A percentile compares a stretch with the other conserved stretches of the same genome.
These are phyloP conservation scores for Cardamine chenopodiifolia DNA, from an alignment of 345 rosid species.

Conservation along the genomic window DNA sequence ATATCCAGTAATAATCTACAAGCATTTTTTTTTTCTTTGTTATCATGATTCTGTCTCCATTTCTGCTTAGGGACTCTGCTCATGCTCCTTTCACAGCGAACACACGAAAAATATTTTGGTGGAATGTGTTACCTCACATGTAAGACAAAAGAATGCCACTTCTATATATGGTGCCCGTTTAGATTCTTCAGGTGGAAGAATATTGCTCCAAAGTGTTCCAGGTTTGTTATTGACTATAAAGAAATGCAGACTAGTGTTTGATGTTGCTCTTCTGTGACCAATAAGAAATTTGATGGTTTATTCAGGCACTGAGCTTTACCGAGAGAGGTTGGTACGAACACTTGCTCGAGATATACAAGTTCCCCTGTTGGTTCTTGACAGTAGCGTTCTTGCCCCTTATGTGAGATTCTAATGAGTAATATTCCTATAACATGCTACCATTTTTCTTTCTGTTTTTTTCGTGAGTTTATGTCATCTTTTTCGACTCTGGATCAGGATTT, in stretches of 20 bases:
- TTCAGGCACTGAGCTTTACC: constrained; percentile 90
- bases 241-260: constrained; percentile 12
- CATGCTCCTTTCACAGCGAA: constrained; percentile 53
- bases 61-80: constrained; percentile 20
- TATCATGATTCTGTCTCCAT: constrained; percentile 5
- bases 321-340: constrained; percentile 89
- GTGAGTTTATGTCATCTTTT: constrained; percentile 12
- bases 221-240: constrained; percentile 48
- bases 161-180: constrained; percentile 72
- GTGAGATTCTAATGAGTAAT: constrained; percentile 59
- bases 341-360: constrained; percentile 86
- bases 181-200: constrained; percentile 86
- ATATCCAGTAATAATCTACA: constrained; percentile 66
- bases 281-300: constrained; percentile 23
- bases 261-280: constrained; percentile 10
- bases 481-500: constrained; percentile 61
- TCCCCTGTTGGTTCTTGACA: constrained; percentile 85
- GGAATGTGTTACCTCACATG: constrained; percentile 87
- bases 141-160: constrained; percentile 63
- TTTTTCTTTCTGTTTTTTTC: neutral
- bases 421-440: constrained; percentile 5
- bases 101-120: constrained; percentile 71
- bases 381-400: constrained; percentile 89
- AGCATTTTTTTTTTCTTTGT: constrained; percentile 13
- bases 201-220: constrained; percentile 89